phyloP scores from a whole-genome alignment of 2,329 filamentous ascomycete genomes.

The Chlorencoelia australis region DNA sequence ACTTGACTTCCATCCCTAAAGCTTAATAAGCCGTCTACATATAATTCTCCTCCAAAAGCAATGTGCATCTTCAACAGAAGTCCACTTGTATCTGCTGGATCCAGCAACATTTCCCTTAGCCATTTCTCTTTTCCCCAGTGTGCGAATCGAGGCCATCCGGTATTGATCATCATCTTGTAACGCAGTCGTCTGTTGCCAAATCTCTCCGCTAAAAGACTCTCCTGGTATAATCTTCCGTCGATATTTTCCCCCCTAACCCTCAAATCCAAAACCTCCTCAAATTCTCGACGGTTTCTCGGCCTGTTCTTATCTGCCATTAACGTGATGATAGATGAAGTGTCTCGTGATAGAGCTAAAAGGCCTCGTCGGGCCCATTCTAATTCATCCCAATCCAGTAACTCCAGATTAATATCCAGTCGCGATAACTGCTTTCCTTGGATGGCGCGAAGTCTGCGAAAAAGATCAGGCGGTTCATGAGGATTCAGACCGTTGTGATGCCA shows the following conservation, averaged over 20 bases:
- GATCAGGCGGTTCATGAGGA: constrained; percentile 12
- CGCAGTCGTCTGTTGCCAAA: too few species aligned
- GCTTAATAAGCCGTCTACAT: constrained; percentile 16
- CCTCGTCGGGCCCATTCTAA: constrained; percentile 17
- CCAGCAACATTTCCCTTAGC: constrained; percentile 23
- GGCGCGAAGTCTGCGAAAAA: constrained; percentile 13
- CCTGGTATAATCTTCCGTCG: constrained; percentile 21
- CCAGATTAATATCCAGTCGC: constrained; percentile 19
- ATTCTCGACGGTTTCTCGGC: constrained; percentile 19
- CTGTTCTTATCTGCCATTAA: constrained; percentile 19
- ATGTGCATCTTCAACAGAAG: constrained; percentile 16
- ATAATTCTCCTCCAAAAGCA: constrained; percentile 19
- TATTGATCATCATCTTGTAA: constrained; percentile 17
- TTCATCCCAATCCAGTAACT: constrained; percentile 24
- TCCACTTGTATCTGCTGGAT: constrained; percentile 17
- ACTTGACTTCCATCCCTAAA: constrained; percentile 13
- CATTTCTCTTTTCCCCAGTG: constrained; percentile 25
- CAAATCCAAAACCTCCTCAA: constrained; percentile 19
- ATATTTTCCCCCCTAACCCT: constrained; percentile 15
- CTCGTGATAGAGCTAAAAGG: background rate
- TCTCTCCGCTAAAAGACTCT: too few species aligned
- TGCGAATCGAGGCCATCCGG: constrained; percentile 23
- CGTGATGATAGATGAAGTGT: constrained; percentile 11
- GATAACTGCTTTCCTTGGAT: background rate
- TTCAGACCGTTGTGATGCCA: constrained; percentile 20